Evolutionary conservation across 208 protist genomes (phyloP).

Genomic region (Trypanosoma mega): DNA sequence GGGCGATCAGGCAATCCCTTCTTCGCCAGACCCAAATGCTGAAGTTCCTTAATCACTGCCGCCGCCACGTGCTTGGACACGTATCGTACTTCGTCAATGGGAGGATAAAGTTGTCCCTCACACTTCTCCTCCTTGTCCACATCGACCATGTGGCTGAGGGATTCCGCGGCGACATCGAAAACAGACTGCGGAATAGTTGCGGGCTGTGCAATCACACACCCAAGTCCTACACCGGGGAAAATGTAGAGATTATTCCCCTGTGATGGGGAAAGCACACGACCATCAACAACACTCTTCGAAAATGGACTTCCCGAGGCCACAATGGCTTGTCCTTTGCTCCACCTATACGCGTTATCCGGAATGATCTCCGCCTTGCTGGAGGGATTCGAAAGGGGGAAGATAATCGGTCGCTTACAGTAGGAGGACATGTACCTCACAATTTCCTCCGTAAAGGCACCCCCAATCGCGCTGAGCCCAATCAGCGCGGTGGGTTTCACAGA

Average conservation of each 20-base stretch:
- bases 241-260: conserved; percentile 98
- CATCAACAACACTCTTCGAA: conserved; percentile 80
- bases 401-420: conserved; percentile 89
- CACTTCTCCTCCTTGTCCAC: conserved; percentile 10
- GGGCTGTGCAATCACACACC: conserved; percentile 67
- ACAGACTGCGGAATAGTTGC: conserved; percentile 89
- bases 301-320: conserved; percentile 97
- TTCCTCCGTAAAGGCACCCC: conserved; percentile 94
- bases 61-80: conserved; percentile 53
- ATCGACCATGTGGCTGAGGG: conserved; percentile 60
- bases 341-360: conserved; percentile 92
- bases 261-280: conserved; percentile 74
- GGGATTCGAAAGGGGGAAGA: conserved; percentile 97
- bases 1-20: conserved; percentile 35
- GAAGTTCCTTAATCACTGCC: conserved; percentile 43
- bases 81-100: conserved; percentile 40
- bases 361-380: conserved; percentile 90
- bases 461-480: conserved; percentile 93
- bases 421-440: conserved; percentile 80
- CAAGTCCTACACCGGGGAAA: conserved; percentile 95
- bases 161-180: conserved; percentile 67
- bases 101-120: conserved; percentile 53
- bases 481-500: conserved; percentile 95
- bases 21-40: conserved; percentile 40
- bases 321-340: conserved; percentile 92